Base-by-base conservation (phyloP, 1,284 basidiomycete species). In the Ustilago loliicola region DNA sequence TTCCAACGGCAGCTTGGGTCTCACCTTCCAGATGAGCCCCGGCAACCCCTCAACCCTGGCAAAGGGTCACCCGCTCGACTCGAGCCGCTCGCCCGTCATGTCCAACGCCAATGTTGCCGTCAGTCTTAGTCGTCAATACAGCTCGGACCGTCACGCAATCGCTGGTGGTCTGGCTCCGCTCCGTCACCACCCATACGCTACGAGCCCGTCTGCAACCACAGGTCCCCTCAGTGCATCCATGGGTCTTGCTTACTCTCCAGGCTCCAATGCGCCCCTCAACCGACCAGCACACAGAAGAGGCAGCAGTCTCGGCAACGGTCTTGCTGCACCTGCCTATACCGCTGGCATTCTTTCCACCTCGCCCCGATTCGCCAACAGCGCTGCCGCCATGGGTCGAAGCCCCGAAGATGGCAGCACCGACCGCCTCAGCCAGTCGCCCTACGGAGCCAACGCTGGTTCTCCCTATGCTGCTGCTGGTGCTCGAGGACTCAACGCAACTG, bases 101-200 rank as follows among this genome's bases (percentile, higher is more conserved):
- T 36, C 65, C 21, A 66, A 57, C 25, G 51, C 60, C 59, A 73
- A 62, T 38, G 38, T 72, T 36, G 34, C 74, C 23, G 71, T 66
- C 52, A 79, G 62, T 50, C 58, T 79, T 25, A 79, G 77, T 58
- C 72, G 80, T 10, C 77, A 79, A 57, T 81, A 81, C 62, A 81
- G 77, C 68, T 80, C 73, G 36, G 80, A 81, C 25, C 70, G 80
- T 23, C 72, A 81, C 29, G 51, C 63, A 2, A 30, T 61, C 10
- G 42, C 66, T 27, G 56, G 62, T 19, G 60, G 56, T 23, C 73
- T 79, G 10, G 68, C 57, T 5, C 65, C 75, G 9, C 56, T 70
- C 29, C 69, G 80, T 48, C 80, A 82, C 34, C 80, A 82, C 52
- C 80, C 80, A 0, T 82, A 82, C 32, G 80, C 80, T 19, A 73